Conservation (phyloP, 2,329 filamentous ascomycete species). For the Monilinia fructigena region DNA sequence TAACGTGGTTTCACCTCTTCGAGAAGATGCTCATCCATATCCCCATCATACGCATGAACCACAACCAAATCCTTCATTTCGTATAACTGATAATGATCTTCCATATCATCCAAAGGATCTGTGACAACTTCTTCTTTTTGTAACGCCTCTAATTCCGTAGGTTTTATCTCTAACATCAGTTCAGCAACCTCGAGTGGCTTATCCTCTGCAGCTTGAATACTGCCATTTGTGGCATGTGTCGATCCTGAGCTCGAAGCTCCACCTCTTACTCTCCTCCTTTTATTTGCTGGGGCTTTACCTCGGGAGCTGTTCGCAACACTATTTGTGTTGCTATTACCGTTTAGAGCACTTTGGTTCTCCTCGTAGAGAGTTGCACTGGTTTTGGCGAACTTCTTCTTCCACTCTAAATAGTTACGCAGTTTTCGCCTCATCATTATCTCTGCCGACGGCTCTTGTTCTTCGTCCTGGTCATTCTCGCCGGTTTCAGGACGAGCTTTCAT, state of each 20-base stretch:
- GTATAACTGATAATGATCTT: conserved; percentile 87
- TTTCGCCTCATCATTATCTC: conserved; percentile 88
- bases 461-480: conserved; percentile 45
- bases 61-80: conserved; percentile 87
- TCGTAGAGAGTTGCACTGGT: conserved; percentile 76
- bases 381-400: conserved; percentile 86
- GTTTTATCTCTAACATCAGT: conserved; percentile 77
- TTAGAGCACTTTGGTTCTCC: conserved; percentile 76
- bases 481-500: conserved; percentile 69
- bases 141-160: conserved; percentile 72
- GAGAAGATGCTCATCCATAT: conserved; percentile 93
- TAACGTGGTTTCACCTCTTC: conserved; percentile 92
- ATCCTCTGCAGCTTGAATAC: conserved; percentile 76
- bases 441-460: conserved; percentile 65
- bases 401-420: conserved; percentile 80
- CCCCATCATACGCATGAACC: conserved; percentile 90
- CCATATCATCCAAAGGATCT: conserved; percentile 86
- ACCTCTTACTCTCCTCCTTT: conserved; percentile 79
- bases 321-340: conserved; percentile 60
- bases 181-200: conserved; percentile 77
- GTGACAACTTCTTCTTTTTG: conserved; percentile 73
- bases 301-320: conserved; percentile 46
- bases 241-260: conserved; percentile 61
- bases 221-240: conserved; percentile 68
- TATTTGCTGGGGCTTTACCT: conserved; percentile 72